Evolutionary conservation across 352 stramenopile species (phyloP).

Genomic region (Pseudoperonospora humuli): DNA sequence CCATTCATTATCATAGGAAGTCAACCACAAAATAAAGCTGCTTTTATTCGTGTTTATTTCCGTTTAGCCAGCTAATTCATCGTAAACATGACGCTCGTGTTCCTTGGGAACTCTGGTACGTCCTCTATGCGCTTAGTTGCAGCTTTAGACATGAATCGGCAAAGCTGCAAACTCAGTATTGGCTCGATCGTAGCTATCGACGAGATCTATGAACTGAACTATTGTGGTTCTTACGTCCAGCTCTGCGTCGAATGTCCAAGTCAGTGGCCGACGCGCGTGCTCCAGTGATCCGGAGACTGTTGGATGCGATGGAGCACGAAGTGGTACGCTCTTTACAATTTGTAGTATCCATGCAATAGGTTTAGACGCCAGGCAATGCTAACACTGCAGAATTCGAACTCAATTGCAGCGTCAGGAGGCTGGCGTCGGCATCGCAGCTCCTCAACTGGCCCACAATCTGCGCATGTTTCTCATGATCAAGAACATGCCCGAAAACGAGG

Average conservation of each 20-base stretch:
- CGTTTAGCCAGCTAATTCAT: conserved; percentile 19
- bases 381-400: neutral
- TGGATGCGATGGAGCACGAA: conserved; percentile 62
- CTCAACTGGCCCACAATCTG: conserved; percentile 66
- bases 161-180: neutral
- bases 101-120: conserved; percentile 64
- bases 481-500: conserved; percentile 45
- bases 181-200: neutral
- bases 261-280: conserved; percentile 47
- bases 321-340: conserved; percentile 23
- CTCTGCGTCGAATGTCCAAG: conserved; percentile 65
- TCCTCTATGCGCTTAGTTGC: neutral
- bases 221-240: conserved; percentile 16
- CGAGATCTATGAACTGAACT: conserved; percentile 7
- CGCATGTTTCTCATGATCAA: conserved; percentile 83
- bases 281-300: conserved; percentile 36
- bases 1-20: conserved; percentile 9
- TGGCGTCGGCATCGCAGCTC: conserved; percentile 67
- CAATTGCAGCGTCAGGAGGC: conserved; percentile 44
- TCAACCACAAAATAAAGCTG: neutral
- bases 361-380: neutral
- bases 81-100: conserved; percentile 46
- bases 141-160: neutral
- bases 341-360: neutral
- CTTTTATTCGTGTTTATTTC: neutral